A percentile compares a stretch with the other conserved stretches of the same genome.
Evolutionary conservation across 2,329 filamentous ascomycete species (phyloP).

Genomic region (Blastomyces emzantsi): DNA sequence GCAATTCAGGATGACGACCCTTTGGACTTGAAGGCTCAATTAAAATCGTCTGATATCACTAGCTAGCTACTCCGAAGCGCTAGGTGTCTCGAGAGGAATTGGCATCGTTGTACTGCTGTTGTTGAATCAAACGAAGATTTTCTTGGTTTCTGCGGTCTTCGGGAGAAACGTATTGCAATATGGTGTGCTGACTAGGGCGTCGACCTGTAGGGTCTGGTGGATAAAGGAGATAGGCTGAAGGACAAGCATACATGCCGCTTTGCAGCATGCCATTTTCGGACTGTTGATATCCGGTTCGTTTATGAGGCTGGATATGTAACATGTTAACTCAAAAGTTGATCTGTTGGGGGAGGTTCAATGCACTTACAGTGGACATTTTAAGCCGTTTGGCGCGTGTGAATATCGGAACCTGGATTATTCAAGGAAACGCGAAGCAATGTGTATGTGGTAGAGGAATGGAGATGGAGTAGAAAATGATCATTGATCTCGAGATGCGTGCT

Average conservation of each 20-base stretch:
- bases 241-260: slow-evolving; percentile 13
- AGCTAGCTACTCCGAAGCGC: background rate
- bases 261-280: slow-evolving; percentile 10
- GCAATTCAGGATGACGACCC: background rate
- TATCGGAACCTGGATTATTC: background rate
- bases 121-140: slow-evolving; percentile 8
- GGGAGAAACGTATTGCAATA: slow-evolving; percentile 16
- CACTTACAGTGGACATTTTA: slow-evolving; percentile 7
- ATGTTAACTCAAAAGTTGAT: background rate
- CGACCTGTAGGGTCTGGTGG: slow-evolving; percentile 12
- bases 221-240: slow-evolving; percentile 15
- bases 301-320: background rate
- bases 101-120: slow-evolving; percentile 7
- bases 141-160: slow-evolving; percentile 9
- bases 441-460: background rate
- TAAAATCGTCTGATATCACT: background rate
- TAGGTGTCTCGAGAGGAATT: background rate
- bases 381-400: background rate
- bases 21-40: background rate
- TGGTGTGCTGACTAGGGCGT: slow-evolving; percentile 14
- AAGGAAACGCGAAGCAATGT: background rate
- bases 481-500: background rate
- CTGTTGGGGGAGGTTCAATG: background rate
- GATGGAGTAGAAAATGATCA: background rate
- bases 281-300: slow-evolving; percentile 7